Percentiles rank a stretch among this genome's conserved stretches.
Evolutionary conservation across 2,329 filamentous ascomycete species (phyloP).

Genomic region (Pseudogymnoascus sp.): DNA sequence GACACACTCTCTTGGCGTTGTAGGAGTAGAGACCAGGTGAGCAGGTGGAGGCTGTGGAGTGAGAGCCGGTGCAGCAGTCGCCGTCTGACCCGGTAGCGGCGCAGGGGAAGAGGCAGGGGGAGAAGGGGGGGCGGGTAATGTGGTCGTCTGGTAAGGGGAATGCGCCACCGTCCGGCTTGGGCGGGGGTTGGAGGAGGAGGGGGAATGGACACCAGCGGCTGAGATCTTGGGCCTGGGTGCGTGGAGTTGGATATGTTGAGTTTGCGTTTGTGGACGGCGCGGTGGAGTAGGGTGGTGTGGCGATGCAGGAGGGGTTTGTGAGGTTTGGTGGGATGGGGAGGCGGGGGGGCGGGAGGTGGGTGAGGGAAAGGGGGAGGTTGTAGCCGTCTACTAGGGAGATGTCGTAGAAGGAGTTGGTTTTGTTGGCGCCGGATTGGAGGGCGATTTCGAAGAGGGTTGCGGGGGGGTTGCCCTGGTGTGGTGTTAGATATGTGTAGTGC

Average conservation of each 20-base stretch:
- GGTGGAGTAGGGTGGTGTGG: slow-evolving; percentile 48
- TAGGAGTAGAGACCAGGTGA: slow-evolving; percentile 58
- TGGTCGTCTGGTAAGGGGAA: slow-evolving; percentile 74
- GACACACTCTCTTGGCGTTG: slow-evolving; percentile 65
- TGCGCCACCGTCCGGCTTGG: slow-evolving; percentile 63
- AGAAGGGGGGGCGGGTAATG: slow-evolving; percentile 61
- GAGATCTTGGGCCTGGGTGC: slow-evolving; percentile 41
- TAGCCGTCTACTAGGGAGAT: slow-evolving; percentile 80
- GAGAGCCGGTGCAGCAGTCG: slow-evolving; percentile 69
- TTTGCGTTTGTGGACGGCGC: slow-evolving; percentile 50
- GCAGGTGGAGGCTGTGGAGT: slow-evolving; percentile 55
- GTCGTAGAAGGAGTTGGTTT: slow-evolving; percentile 67
- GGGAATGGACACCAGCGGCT: slow-evolving; percentile 71
- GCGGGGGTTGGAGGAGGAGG: slow-evolving; percentile 58
- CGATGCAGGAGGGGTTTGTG: slow-evolving; percentile 69
- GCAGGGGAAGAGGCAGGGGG: slow-evolving; percentile 71
- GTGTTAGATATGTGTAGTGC: background rate
- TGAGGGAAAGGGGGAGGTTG: slow-evolving; percentile 63
- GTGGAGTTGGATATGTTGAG: slow-evolving; percentile 60
- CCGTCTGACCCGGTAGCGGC: slow-evolving; percentile 54
- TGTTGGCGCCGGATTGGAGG: slow-evolving; percentile 53
- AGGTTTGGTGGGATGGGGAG: slow-evolving; percentile 62
- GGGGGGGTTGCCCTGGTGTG: slow-evolving; percentile 57
- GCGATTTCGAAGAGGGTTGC: slow-evolving; percentile 76
- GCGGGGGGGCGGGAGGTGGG: slow-evolving; percentile 50